phyloP scores from a whole-genome alignment of 306 rosid genomes.

The Benincasa hispida region DNA sequence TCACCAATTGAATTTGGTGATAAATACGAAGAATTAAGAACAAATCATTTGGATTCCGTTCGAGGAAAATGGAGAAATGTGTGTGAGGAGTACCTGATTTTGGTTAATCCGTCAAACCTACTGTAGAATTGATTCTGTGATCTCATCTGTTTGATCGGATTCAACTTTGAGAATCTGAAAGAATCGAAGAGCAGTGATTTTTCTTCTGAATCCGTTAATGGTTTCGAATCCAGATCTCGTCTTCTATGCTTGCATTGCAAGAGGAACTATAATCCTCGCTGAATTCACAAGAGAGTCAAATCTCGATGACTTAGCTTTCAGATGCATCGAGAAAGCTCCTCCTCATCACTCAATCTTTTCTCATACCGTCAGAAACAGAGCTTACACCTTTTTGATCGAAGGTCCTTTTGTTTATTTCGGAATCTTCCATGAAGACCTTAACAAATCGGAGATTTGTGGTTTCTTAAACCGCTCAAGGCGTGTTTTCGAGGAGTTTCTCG shows the following conservation, averaged over 20 bases:
- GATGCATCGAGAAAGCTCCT: conserved; percentile 56
- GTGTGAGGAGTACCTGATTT: background rate
- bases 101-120: background rate
- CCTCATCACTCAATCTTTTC: conserved; percentile 45
- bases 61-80: background rate
- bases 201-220: background rate
- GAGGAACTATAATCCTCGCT: conserved; percentile 41
- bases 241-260: conserved; percentile 67
- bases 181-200: background rate
- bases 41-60: background rate
- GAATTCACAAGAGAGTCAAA: conserved; percentile 33
- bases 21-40: background rate
- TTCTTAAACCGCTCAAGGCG: conserved; percentile 36
- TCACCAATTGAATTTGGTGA: background rate
- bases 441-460: conserved; percentile 32
- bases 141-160: background rate
- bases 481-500: conserved; percentile 18
- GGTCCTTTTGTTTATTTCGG: conserved; percentile 49
- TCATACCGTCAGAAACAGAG: conserved; percentile 46
- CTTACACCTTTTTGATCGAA: conserved; percentile 40
- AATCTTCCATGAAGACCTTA: conserved; percentile 33
- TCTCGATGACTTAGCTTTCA: conserved; percentile 39
- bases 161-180: background rate
- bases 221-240: conserved; percentile 48
- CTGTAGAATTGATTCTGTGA: background rate